Evolutionary conservation across 768 basidiomycete species (phyloP), one percentile per base, ranked within the genome.

Genomic region (Leccinum barrowsii): DNA sequence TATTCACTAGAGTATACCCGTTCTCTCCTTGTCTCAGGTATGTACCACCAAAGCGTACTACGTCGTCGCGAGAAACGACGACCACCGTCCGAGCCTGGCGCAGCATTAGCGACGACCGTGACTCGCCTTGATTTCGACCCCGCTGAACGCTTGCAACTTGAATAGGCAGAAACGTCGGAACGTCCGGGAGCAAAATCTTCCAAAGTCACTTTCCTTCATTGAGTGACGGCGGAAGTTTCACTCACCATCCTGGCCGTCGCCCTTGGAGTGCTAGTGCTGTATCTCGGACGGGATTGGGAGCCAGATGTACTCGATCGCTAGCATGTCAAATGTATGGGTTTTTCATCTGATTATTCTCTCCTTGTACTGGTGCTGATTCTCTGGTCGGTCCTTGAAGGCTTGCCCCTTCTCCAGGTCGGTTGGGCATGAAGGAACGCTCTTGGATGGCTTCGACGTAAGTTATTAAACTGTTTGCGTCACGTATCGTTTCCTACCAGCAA

Each of bases 281-380:
- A 87, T 59, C 78, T 92, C 67, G 93, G 92, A 0, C 78, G 87
- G 48, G 87, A 90, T 48, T 95, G 90, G 89, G 84, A 85, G 17
- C 80, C 78, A 56, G 84, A 85, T 3, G 90, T 91, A 73, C 76
- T 91, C 63, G 81, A 80, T 91, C 64, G 81, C 80, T 69, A 74
- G 67, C 49, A 85, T 83, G 75, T 85, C 82, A 67, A 66, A 82
- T 73, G 90, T 89, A 62, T 55, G 85, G 7, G 7, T 73, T 7
- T 55, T 57, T 64, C 53, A 52, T 52, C 1, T 5, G 2, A 1
- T 28, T 28, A 28, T 30, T 47, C 13, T 40, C 2, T n/a, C 54
- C 48, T 54, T 40, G 44, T 2, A 8, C 0, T 17, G 13, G 28
- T n/a, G 22, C 46, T 51, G 57, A 57, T 17, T 3, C 2, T 8